Percentiles rank a stretch among this genome's conserved stretches.
Evolutionary conservation across 441 rosid species (phyloP).

Genomic region (Syzygium malaccense): DNA sequence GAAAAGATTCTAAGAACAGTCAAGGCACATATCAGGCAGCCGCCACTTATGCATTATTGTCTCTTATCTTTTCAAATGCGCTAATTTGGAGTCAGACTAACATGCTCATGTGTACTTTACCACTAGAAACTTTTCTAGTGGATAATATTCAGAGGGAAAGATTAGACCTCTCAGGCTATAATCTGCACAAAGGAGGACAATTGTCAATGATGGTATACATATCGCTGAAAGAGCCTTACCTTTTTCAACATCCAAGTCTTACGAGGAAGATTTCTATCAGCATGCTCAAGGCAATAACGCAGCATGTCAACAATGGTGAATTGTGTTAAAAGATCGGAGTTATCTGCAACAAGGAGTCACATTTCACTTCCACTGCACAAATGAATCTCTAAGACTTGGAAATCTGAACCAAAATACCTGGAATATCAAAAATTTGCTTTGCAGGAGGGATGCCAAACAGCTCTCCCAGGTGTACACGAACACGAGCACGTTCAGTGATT

Average conservation of each 20-base stretch:
- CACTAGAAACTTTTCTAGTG: not conserved
- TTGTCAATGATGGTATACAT: not conserved
- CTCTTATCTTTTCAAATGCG: not conserved
- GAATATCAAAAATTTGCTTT: conserved; percentile 70
- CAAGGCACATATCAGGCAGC: not conserved
- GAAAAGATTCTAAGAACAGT: not conserved
- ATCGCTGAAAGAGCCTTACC: conserved; percentile 19
- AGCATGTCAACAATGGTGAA: conserved; percentile 50
- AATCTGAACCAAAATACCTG: conserved; percentile 40
- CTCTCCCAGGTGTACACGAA: conserved; percentile 53
- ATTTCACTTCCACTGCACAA: not conserved
- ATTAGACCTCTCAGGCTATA: not conserved
- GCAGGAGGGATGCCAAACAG: conserved; percentile 63
- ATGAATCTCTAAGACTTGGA: not conserved
- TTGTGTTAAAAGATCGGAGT: conserved; percentile 39
- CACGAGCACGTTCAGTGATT: conserved; percentile 42
- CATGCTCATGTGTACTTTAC: not conserved
- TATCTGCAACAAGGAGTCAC: conserved; percentile 30
- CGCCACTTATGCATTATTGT: not conserved
- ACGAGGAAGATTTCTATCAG: conserved; percentile 58
- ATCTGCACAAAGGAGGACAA: not conserved
- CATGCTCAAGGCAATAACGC: conserved; percentile 69
- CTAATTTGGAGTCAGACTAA: not conserved
- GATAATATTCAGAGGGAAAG: not conserved
- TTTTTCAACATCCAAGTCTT: conserved; percentile 21